These are phyloP conservation scores for Amaranthus hypochondriacus DNA, from an alignment of 148 eudicot genomes.

Conservation along the genomic window DNA sequence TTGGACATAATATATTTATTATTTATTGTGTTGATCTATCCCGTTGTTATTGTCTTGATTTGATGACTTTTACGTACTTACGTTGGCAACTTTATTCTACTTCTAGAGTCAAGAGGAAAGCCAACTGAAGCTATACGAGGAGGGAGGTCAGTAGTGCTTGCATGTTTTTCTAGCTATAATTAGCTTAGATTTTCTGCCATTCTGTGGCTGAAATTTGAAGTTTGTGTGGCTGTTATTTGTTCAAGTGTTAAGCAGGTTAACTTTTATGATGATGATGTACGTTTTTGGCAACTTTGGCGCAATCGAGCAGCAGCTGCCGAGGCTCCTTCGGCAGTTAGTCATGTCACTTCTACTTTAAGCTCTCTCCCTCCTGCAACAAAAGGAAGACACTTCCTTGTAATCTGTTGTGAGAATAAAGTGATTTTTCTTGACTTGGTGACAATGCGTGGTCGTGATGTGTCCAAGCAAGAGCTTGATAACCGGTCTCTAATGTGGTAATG, in stretches of 20 bases:
- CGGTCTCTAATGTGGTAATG: slow-evolving; percentile 83
- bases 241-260: slow-evolving; percentile 94
- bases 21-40: not conserved
- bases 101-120: slow-evolving; percentile 73
- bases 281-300: slow-evolving; percentile 83
- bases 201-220: slow-evolving; percentile 21
- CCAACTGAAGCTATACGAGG: slow-evolving; percentile 95
- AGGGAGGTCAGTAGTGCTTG: slow-evolving; percentile 63
- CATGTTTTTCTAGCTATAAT: slow-evolving; percentile 14
- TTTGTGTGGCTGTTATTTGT: slow-evolving; percentile 25
- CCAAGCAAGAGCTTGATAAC: slow-evolving; percentile 93
- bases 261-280: slow-evolving; percentile 94
- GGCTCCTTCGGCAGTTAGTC: slow-evolving; percentile 75
- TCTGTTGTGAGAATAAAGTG: slow-evolving; percentile 95
- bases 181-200: not conserved
- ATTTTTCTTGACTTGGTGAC: slow-evolving; percentile 95
- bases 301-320: slow-evolving; percentile 94
- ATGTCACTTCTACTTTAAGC: slow-evolving; percentile 58
- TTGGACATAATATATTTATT: not conserved
- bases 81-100: slow-evolving; percentile 12
- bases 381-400: slow-evolving; percentile 96
- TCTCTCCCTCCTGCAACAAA: slow-evolving; percentile 83
- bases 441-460: slow-evolving; percentile 99
- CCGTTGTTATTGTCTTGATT: not conserved
- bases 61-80: slow-evolving; percentile 5